Conservation (phyloP, 148 eudicot genomes). For the Pharnaceum exiguum region DNA sequence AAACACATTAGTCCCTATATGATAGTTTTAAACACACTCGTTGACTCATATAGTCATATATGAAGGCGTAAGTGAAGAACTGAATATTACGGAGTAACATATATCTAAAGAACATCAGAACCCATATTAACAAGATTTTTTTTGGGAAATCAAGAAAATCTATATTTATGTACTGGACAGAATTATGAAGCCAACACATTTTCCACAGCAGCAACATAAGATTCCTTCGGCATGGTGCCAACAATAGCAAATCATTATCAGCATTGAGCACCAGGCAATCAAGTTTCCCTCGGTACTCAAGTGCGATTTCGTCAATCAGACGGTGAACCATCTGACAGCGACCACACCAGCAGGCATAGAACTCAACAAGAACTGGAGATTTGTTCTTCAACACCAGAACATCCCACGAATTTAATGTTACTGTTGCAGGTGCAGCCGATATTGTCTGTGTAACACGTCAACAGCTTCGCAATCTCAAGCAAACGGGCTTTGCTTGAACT, state of each 20-base stretch:
- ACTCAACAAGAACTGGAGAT: constrained; percentile 80
- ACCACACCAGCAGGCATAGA: constrained; percentile 94
- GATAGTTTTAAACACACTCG: too few relatives aligned
- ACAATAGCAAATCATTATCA: constrained; percentile 46
- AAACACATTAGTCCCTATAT: too few relatives aligned
- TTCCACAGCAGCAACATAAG: constrained; percentile 76
- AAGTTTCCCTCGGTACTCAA: constrained; percentile 60
- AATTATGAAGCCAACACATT: constrained; percentile 46
- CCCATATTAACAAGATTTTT: too few relatives aligned
- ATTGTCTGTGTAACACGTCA: too few relatives aligned
- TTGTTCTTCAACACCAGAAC: constrained; percentile 56
- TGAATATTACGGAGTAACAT: too few relatives aligned
- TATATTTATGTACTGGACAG: too few relatives aligned
- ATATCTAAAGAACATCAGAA: too few relatives aligned
- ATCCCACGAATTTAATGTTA: constrained; percentile 78
- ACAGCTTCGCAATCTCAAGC: too few relatives aligned
- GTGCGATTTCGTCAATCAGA: constrained; percentile 81
- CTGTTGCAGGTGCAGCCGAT: constrained; percentile 47
- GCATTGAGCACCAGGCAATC: constrained; percentile 63
- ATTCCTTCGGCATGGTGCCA: constrained; percentile 97
- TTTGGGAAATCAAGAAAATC: too few relatives aligned
- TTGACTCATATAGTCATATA: too few relatives aligned
- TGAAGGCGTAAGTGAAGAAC: too few relatives aligned
- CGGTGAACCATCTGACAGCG: constrained; percentile 97
- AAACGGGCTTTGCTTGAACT: too few relatives aligned